phyloP scores from a whole-genome alignment of 2,329 filamentous ascomycete genomes.

The Epicoccum sorghinum region DNA sequence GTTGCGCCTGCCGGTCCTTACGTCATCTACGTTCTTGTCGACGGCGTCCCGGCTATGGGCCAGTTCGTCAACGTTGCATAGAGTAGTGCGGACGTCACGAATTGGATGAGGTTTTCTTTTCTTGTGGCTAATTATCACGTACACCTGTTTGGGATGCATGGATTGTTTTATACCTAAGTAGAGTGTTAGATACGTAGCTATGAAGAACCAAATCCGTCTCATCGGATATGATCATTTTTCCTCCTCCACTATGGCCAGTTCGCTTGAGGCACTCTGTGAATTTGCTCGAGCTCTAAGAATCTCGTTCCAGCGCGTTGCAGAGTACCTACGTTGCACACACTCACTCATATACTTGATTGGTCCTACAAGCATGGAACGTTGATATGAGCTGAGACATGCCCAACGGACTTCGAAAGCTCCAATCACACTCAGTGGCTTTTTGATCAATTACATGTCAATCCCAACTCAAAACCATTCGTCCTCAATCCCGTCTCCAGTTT shows the following conservation, averaged over 20 bases:
- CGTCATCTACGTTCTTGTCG: constrained; percentile 64
- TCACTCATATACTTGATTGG: too few species aligned
- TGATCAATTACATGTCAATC: too few species aligned
- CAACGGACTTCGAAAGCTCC: too few species aligned
- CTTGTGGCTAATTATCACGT: constrained; percentile 6
- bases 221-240: constrained; percentile 5
- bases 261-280: too few species aligned
- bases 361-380: too few species aligned
- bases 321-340: too few species aligned
- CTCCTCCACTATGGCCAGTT: neutral
- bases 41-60: constrained; percentile 60
- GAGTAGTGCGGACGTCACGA: neutral
- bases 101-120: constrained; percentile 11
- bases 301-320: too few species aligned
- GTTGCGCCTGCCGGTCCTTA: constrained; percentile 66
- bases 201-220: constrained; percentile 2
- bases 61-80: constrained; percentile 57
- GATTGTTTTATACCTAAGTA: constrained; percentile 7
- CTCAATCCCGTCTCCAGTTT: too few species aligned
- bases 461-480: too few species aligned
- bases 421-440: too few species aligned
- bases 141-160: constrained; percentile 1
- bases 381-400: too few species aligned
- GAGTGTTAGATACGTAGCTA: constrained; percentile 5
- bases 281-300: too few species aligned